These are phyloP conservation scores for Sclerotiophoma versabilis DNA, from an alignment of 2,329 filamentous ascomycete genomes.

Conservation along the genomic window DNA sequence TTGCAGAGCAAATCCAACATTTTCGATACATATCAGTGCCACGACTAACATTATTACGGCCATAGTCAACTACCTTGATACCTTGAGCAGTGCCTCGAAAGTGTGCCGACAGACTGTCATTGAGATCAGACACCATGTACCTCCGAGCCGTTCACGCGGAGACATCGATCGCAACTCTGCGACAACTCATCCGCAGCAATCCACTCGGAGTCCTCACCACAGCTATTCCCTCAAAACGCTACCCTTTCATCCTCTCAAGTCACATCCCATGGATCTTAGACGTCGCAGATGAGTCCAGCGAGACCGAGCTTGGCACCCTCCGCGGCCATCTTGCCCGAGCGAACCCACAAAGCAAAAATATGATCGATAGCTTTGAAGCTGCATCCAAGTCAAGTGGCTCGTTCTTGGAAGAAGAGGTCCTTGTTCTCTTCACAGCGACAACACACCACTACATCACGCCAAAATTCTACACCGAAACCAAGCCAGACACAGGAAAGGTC, in stretches of 20 bases:
- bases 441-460: constrained; percentile 71
- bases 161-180: constrained; percentile 56
- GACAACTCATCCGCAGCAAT: constrained; percentile 62
- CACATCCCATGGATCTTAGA: constrained; percentile 39
- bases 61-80: too few relatives aligned
- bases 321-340: constrained; percentile 68
- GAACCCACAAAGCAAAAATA: constrained; percentile 69
- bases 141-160: constrained; percentile 57
- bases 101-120: too few relatives aligned
- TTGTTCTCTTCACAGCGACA: constrained; percentile 67
- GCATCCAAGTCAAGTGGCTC: constrained; percentile 5
- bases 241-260: constrained; percentile 32
- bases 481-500: constrained; percentile 69
- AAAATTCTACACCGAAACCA: constrained; percentile 69
- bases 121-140: constrained; percentile 63
- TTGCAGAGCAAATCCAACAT: not conserved
- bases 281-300: constrained; percentile 46
- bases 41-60: too few relatives aligned
- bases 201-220: constrained; percentile 70
- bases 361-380: constrained; percentile 61
- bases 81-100: too few relatives aligned
- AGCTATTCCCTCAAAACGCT: constrained; percentile 53
- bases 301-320: constrained; percentile 58
- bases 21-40: not conserved
- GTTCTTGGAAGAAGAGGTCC: constrained; percentile 60